These are phyloP conservation scores for Croton setiger DNA, from an alignment of 441 rosid genomes.

Conservation along the genomic window DNA sequence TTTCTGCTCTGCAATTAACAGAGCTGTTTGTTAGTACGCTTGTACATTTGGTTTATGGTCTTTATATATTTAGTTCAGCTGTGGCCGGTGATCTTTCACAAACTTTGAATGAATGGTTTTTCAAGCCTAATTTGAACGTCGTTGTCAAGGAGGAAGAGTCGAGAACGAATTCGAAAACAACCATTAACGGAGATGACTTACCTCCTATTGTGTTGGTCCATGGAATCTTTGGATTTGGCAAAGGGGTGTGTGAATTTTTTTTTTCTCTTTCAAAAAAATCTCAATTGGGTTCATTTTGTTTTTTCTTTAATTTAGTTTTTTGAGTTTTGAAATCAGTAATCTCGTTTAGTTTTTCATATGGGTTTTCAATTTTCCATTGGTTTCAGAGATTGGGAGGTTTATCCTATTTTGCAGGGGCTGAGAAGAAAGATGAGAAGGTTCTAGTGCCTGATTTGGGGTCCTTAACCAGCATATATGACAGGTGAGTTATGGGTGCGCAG, in stretches of 20 bases:
- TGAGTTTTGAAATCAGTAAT: constrained; percentile 4
- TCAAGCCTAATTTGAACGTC: constrained; percentile 47
- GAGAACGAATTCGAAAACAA: constrained; percentile 2
- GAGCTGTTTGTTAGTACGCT: constrained; percentile 76
- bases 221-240: constrained; percentile 97
- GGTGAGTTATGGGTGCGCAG: constrained; percentile 34
- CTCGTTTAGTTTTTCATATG: constrained; percentile 14
- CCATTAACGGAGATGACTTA: constrained; percentile 36
- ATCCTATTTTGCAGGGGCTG: constrained; percentile 96
- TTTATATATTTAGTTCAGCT: constrained; percentile 83
- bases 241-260: constrained; percentile 54
- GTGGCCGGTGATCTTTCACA: constrained; percentile 83
- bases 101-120: constrained; percentile 44
- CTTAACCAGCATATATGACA: constrained; percentile 80
- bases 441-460: constrained; percentile 98
- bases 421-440: constrained; percentile 91
- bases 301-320: not conserved
- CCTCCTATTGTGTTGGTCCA: constrained; percentile 94
- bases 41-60: constrained; percentile 75
- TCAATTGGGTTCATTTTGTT: not conserved
- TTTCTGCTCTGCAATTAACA: constrained; percentile 54
- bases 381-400: constrained; percentile 80
- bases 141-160: constrained; percentile 36
- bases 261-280: not conserved
- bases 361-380: constrained; percentile 17